Base-by-base conservation (phyloP, 331 rosid species). In the Ulmus americana region DNA sequence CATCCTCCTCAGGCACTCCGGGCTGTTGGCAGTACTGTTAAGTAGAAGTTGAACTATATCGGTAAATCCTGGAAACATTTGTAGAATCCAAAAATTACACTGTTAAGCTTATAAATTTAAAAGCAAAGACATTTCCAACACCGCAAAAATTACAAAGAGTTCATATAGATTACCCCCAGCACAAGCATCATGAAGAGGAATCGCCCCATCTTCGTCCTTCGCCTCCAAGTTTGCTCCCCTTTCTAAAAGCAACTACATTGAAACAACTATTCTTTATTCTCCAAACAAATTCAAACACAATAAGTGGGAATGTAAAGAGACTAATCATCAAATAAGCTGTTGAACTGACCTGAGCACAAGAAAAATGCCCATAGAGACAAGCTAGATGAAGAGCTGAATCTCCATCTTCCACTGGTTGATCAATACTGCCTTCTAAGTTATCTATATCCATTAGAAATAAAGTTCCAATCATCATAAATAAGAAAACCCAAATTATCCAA, bases 331-430 rank as follows among this genome's bases (percentile, higher is more conserved):
- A 47, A 42, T 6, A 61, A 28, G 20, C 7, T 5, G n/a, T 35
- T 44, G 39, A 3, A 68, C 51, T 15, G 53, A 94, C 98, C 95
- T 74, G 90, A 38, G 77, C 98, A 55, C 97, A 89, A 5, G 79
- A 39, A 9, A 80, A 64, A 78, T 85, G 87, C 55, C 98, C 97
- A 70, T 92, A 92, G 67, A 92, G 85, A 73, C 98, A 92, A 41
- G 91, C 70, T 69, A 92, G 84, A 76, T 92, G 98, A 40, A 92
- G 88, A 76, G 90, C 95, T 0, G 88, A 77, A 70, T 92, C 98
- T 63, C 98, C 98, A 81, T 92, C 98, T 84, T 92, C 98, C 51
- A 89, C 85, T 0, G 98, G 88, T 59, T 92, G 90, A 64, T 92
- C 88, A 56, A 92, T 77, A 74, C 88, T 84, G 22, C 98, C 98